These are phyloP conservation scores for Backusella morwellensis DNA, from an alignment of 192 early-diverging fungal genomes.

Conservation along the genomic window DNA sequence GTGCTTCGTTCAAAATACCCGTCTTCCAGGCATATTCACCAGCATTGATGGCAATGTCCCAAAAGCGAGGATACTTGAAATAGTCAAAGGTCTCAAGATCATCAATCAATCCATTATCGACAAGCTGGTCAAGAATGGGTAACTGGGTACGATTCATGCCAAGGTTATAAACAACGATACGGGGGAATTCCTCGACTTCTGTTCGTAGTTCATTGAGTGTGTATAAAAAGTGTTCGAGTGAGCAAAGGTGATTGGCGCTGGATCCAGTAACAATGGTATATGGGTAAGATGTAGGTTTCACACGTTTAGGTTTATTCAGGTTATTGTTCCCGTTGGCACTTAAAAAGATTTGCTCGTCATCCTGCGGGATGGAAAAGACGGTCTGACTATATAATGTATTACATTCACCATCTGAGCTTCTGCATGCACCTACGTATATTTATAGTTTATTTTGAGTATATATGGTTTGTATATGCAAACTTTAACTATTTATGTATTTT, in stretches of 20 bases:
- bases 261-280: slow-evolving; percentile 53
- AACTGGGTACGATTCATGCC: slow-evolving; percentile 45
- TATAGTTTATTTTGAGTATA: neutral
- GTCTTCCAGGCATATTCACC: slow-evolving; percentile 61
- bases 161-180: slow-evolving; percentile 51
- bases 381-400: neutral
- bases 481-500: neutral
- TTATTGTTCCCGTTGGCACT: neutral
- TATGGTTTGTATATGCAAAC: neutral
- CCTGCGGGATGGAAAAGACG: neutral
- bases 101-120: slow-evolving; percentile 40
- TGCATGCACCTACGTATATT: neutral
- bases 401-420: neutral
- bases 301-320: neutral
- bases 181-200: slow-evolving; percentile 35
- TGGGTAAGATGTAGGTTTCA: slow-evolving; percentile 14
- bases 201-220: slow-evolving; percentile 37
- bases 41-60: slow-evolving; percentile 44
- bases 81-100: slow-evolving; percentile 47
- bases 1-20: slow-evolving; percentile 49
- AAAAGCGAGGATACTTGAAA: slow-evolving; percentile 45
- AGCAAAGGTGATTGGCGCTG: slow-evolving; percentile 53
- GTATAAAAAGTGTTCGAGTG: slow-evolving; percentile 50
- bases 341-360: neutral
- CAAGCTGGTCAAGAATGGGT: slow-evolving; percentile 40